A percentile compares a stretch with the other conserved stretches of the same genome.
phyloP scores from a whole-genome alignment of 169 alveolate species.

The Plasmodium coatneyi region DNA sequence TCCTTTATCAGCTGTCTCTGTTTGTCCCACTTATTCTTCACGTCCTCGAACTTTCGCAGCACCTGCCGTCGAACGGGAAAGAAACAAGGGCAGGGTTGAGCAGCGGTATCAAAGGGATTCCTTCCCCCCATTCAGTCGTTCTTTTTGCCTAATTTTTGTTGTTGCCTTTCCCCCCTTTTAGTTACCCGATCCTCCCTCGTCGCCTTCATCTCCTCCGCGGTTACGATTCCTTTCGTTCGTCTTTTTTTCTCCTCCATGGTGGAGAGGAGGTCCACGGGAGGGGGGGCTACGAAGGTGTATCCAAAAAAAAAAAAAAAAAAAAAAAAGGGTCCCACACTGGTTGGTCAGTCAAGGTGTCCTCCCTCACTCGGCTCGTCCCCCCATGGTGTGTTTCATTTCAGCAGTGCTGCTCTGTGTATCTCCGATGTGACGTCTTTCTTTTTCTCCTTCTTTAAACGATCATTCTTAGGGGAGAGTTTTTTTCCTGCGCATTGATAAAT shows the following conservation, averaged over 20 bases:
- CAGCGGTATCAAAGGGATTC: background rate
- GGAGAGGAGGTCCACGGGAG: background rate
- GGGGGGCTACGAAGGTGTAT: background rate
- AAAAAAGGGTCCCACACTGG: background rate
- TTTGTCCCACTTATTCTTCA: constrained; percentile 29
- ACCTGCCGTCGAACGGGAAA: constrained; percentile 3
- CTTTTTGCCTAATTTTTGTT: background rate
- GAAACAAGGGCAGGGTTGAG: background rate
- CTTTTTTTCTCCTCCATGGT: constrained; percentile 12
- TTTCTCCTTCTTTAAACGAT: background rate
- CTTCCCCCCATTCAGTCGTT: background rate
- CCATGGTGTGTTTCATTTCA: background rate
- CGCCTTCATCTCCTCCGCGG: background rate
- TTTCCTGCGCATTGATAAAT: background rate
- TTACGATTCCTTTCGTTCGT: constrained; percentile 7
- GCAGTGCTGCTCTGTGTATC: background rate
- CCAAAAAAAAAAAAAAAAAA: background rate
- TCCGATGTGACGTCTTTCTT: background rate
- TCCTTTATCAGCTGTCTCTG: constrained; percentile 25
- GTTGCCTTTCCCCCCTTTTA: background rate
- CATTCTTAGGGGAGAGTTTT: background rate
- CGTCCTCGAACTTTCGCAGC: constrained; percentile 26
- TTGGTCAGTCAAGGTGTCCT: background rate
- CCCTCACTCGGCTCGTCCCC: background rate
- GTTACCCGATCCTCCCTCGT: constrained; percentile 57